Evolutionary conservation across 352 stramenopile species (phyloP).

Genomic region (Poterioochromonas sp.): DNA sequence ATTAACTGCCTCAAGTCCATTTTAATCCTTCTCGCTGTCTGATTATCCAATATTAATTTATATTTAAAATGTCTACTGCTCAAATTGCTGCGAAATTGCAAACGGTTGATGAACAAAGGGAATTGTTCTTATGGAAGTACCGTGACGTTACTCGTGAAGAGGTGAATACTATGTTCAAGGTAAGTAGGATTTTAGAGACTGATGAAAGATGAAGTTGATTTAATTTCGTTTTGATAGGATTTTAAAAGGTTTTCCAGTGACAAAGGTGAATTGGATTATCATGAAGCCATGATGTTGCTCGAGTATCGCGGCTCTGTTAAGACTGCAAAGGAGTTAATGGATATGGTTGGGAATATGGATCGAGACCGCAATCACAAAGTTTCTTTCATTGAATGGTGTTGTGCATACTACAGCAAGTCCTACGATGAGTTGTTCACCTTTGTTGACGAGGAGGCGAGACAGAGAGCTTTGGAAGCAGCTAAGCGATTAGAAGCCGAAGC

Average conservation of each 20-base stretch:
- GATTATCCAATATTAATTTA: too few relatives aligned
- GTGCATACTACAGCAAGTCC: not conserved
- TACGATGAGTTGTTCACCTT: conserved; percentile 13
- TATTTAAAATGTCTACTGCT: not conserved
- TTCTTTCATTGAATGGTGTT: conserved; percentile 22
- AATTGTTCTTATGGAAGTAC: conserved; percentile 29
- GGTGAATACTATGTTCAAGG: not conserved
- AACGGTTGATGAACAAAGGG: conserved; percentile 26
- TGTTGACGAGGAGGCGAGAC: conserved; percentile 11
- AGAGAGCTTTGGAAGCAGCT: conserved; percentile 1
- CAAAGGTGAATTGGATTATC: not conserved
- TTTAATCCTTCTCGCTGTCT: too few relatives aligned
- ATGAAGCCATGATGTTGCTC: conserved; percentile 22
- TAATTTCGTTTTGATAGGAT: not conserved
- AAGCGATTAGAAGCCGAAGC: not conserved
- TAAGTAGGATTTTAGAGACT: not conserved
- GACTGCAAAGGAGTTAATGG: not conserved
- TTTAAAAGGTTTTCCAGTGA: not conserved
- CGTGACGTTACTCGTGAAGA: not conserved
- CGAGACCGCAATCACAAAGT: not conserved
- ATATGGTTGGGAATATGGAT: not conserved
- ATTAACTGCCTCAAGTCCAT: too few relatives aligned
- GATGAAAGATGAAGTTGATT: not conserved
- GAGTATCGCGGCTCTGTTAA: not conserved
- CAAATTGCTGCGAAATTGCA: not conserved